These are phyloP conservation scores for Zalaria obscura DNA, from an alignment of 2,329 filamentous ascomycete species.

Conservation along the genomic window DNA sequence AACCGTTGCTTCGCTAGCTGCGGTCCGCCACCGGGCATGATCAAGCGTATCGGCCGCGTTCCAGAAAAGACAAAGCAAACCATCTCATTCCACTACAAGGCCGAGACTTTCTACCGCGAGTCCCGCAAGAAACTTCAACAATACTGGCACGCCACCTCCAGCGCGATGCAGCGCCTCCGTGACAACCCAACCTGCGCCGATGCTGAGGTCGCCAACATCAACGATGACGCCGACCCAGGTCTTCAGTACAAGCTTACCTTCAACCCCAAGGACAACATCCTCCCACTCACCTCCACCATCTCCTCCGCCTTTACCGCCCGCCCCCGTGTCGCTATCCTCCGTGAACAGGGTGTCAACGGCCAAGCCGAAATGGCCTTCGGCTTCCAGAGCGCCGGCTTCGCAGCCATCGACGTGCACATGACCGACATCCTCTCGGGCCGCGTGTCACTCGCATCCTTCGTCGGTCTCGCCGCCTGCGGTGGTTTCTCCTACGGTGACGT, in stretches of 20 bases:
- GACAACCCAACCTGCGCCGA: constrained; percentile 84
- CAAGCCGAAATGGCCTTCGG: constrained; percentile 97
- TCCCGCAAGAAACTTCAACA: constrained; percentile 64
- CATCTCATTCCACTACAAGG: constrained; percentile 59
- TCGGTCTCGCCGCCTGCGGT: constrained; percentile 84
- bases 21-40: constrained; percentile 65
- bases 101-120: constrained; percentile 53
- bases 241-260: constrained; percentile 73
- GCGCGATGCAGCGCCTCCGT: constrained; percentile 77
- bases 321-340: constrained; percentile 76
- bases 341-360: constrained; percentile 92
- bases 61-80: constrained; percentile 56
- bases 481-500: constrained; percentile 93
- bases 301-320: constrained; percentile 45
- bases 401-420: constrained; percentile 92
- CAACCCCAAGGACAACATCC: constrained; percentile 60
- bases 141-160: constrained; percentile 77
- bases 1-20: constrained; percentile 82
- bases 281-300: constrained; percentile 53
- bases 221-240: constrained; percentile 65
- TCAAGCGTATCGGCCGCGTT: constrained; percentile 73
- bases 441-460: constrained; percentile 67
- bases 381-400: constrained; percentile 82
- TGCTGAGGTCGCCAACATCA: constrained; percentile 61
- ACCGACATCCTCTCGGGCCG: constrained; percentile 71